Evolutionary conservation across 2,329 filamentous ascomycete species (phyloP).

Genomic region (Fragosphaeria purpurea): DNA sequence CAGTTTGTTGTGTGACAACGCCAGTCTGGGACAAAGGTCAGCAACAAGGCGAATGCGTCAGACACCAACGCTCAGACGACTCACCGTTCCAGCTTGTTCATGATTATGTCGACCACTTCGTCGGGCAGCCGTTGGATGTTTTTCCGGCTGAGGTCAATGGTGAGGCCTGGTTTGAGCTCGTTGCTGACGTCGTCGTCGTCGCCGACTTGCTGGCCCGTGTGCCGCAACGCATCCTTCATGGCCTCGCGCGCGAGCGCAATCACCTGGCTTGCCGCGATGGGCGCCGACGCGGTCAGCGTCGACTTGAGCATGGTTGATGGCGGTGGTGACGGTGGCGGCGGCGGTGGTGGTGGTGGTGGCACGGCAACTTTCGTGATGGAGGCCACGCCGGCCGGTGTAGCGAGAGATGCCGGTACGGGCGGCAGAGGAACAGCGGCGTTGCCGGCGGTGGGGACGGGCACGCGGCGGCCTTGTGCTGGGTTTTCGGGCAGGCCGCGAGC

Average conservation of each 20-base stretch:
- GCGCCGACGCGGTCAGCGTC: conserved; percentile 38
- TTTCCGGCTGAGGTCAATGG: conserved; percentile 68
- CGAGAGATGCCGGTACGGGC: conserved; percentile 14
- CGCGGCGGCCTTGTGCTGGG: conserved; percentile 25
- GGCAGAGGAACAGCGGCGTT: conserved; percentile 14
- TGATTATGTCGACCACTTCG: conserved; percentile 66
- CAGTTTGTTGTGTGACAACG: conserved; percentile 71
- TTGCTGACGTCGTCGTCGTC: conserved; percentile 49
- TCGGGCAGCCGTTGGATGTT: conserved; percentile 62
- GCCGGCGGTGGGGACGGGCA: conserved; percentile 14
- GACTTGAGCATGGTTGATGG: conserved; percentile 35
- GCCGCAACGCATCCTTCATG: conserved; percentile 56
- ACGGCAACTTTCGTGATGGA: conserved; percentile 23
- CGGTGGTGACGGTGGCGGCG: conserved; percentile 27
- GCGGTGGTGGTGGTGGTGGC: conserved; percentile 19
- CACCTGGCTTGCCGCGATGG: conserved; percentile 53
- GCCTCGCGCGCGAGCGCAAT: conserved; percentile 56
- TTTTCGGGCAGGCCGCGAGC: conserved; percentile 25
- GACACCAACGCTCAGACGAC: background rate
- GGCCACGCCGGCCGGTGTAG: background rate
- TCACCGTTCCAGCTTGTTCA: conserved; percentile 62
- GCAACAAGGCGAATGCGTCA: background rate
- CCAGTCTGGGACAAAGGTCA: conserved; percentile 43
- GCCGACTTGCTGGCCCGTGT: conserved; percentile 53
- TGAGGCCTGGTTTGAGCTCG: conserved; percentile 60